Evolutionary conservation across 257 asterid species (phyloP).

Genomic region (Buddleja alternifolia): DNA sequence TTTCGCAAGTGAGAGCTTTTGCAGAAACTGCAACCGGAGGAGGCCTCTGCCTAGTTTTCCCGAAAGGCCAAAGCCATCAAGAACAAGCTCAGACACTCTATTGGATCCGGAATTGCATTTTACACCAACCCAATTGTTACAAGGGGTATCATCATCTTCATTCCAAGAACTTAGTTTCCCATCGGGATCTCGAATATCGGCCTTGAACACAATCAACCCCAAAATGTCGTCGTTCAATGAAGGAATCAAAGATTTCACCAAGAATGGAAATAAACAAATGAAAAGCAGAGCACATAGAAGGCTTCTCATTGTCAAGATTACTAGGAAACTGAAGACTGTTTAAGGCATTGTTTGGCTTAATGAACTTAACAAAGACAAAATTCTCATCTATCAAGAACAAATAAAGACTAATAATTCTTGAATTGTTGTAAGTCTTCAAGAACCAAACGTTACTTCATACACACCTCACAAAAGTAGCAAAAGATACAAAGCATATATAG

Average conservation of each 20-base stretch:
- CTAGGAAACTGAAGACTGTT: background rate
- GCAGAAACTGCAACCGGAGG: constrained; percentile 53
- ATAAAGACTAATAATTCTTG: background rate
- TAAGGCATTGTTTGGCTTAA: constrained; percentile 20
- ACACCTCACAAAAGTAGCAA: background rate
- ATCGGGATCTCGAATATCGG: constrained; percentile 57
- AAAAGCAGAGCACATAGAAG: constrained; percentile 29
- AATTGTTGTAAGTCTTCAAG: background rate
- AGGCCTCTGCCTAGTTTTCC: constrained; percentile 71
- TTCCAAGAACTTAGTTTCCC: constrained; percentile 61
- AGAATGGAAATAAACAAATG: constrained; percentile 29
- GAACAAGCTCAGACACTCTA: constrained; percentile 63
- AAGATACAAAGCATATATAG: constrained; percentile 7
- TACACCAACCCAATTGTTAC: constrained; percentile 56
- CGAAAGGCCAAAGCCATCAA: constrained; percentile 61
- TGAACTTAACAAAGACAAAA: background rate
- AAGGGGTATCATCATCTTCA: constrained; percentile 64
- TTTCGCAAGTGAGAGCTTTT: constrained; percentile 52
- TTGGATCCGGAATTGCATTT: constrained; percentile 64
- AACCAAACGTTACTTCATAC: background rate
- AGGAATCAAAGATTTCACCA: constrained; percentile 45
- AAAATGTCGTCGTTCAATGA: constrained; percentile 61
- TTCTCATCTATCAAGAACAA: constrained; percentile 10
- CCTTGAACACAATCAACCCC: constrained; percentile 64
- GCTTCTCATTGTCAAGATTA: constrained; percentile 46